phyloP scores from a whole-genome alignment of 2,329 filamentous ascomycete genomes.

The Paraphaeosphaeria minitans region DNA sequence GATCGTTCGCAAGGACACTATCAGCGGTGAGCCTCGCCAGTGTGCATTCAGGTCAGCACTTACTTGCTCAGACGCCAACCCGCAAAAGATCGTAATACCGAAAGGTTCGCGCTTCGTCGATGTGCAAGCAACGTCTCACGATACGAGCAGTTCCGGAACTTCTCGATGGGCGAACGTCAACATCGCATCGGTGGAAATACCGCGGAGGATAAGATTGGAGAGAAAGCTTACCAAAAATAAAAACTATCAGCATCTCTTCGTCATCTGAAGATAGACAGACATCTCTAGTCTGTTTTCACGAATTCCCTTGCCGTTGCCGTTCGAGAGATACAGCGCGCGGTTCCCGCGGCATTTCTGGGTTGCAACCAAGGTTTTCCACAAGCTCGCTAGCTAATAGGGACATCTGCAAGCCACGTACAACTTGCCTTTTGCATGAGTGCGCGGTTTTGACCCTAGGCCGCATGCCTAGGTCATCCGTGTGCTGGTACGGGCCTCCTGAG shows the following conservation, averaged over 20 bases:
- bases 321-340: no score
- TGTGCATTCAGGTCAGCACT: background rate
- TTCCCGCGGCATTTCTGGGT: no score
- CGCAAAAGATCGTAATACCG: background rate
- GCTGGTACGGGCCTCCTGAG: no score
- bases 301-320: no score
- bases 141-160: background rate
- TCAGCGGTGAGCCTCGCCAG: background rate
- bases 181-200: background rate
- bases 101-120: background rate
- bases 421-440: no score
- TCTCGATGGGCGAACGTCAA: slow-evolving; percentile 3
- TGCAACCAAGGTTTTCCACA: no score
- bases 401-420: no score
- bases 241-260: slow-evolving; percentile 1
- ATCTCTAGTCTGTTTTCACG: no score
- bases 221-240: background rate
- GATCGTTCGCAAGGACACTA: background rate
- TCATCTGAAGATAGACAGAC: background rate
- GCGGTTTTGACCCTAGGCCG: no score
- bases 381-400: no score
- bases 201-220: background rate
- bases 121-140: background rate
- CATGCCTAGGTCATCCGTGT: no score
- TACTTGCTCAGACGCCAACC: background rate